These are phyloP conservation scores for Fusarium lyarnte DNA, from an alignment of 2,329 filamentous ascomycete species.

Conservation along the genomic window DNA sequence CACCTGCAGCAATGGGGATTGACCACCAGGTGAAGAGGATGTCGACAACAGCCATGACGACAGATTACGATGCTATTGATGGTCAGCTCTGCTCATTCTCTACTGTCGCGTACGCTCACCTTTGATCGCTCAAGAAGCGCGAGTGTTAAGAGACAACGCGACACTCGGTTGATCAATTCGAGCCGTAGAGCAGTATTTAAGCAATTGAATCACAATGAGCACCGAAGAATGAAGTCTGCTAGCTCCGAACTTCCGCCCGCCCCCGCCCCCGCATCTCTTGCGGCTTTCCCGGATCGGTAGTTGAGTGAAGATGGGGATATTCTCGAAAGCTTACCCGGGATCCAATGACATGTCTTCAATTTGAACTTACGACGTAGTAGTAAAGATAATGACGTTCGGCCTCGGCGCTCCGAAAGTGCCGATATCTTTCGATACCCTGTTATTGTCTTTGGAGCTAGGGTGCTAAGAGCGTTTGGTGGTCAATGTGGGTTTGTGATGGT, in stretches of 20 bases:
- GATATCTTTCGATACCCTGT: not conserved
- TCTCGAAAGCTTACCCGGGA: not conserved
- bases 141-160: not conserved
- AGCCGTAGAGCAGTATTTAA: not conserved
- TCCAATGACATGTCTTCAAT: not conserved
- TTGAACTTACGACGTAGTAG: not conserved
- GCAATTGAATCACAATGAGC: not conserved
- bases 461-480: not conserved
- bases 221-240: not conserved
- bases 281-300: constrained; percentile 2
- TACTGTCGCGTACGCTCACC: not conserved
- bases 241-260: not conserved
- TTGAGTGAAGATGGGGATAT: not conserved
- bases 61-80: not conserved
- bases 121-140: not conserved
- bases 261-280: constrained; percentile 9
- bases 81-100: not conserved
- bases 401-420: not conserved
- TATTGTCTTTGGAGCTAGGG: not conserved
- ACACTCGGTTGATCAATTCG: accelerated
- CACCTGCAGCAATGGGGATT: constrained; percentile 56
- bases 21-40: constrained; percentile 57
- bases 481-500: not conserved
- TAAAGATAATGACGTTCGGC: constrained; percentile 1
- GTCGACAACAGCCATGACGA: constrained; percentile 45